phyloP scores from a whole-genome alignment of 225 moss, liverwort and hornwort species.

The Polytrichum commune region DNA sequence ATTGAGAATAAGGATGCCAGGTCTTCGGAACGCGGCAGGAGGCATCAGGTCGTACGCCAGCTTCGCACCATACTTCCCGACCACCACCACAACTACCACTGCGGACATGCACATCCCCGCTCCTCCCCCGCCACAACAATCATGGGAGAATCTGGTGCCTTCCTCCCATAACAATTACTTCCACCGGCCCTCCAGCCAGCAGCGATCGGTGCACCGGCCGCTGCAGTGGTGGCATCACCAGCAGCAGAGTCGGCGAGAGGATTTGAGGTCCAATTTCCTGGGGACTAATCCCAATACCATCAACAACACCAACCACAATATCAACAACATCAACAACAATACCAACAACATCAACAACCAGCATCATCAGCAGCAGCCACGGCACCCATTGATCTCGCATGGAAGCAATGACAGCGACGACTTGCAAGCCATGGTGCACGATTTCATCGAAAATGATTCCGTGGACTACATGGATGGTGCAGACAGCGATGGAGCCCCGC shows the following conservation, averaged over 20 bases:
- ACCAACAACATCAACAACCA: too few relatives aligned
- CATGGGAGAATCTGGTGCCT: too few relatives aligned
- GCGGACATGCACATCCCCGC: conserved; percentile 8
- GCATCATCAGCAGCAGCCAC: not conserved
- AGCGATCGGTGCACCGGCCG: conserved; percentile 7
- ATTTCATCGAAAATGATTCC: conserved; percentile 77
- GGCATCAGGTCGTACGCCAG: not conserved
- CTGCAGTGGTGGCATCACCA: conserved; percentile 11
- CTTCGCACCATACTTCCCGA: not conserved
- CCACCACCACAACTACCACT: not conserved
- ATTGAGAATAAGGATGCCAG: conserved; percentile 22
- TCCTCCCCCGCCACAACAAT: not conserved
- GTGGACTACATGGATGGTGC: conserved; percentile 39
- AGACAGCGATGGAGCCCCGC: conserved; percentile 50
- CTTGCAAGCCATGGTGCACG: conserved; percentile 84
- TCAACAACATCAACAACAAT: too few relatives aligned
- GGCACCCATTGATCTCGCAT: conserved; percentile 1
- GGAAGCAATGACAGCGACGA: conserved; percentile 71
- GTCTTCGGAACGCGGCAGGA: not conserved
- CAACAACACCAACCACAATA: too few relatives aligned
- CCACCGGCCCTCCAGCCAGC: not conserved
- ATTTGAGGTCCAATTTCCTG: conserved; percentile 14
- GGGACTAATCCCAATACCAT: not conserved
- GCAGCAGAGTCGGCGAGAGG: conserved; percentile 21
- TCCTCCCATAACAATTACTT: not conserved